Evolutionary conservation across 225 moss, liverwort and hornwort genomes (phyloP).

Genomic region (Neckera pumila): DNA sequence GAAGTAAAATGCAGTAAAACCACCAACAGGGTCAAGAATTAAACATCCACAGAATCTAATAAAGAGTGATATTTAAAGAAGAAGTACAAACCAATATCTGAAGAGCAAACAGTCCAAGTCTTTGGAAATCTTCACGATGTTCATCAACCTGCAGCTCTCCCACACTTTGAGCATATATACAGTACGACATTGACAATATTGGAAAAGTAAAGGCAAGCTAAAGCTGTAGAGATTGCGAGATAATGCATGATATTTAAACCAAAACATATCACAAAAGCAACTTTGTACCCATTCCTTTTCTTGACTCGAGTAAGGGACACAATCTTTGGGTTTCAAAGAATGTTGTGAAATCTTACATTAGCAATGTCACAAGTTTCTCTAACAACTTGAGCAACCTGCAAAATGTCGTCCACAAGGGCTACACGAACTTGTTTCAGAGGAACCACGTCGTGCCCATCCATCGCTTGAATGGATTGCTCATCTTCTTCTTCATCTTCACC

Average conservation of each 20-base stretch:
- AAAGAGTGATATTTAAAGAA: not conserved
- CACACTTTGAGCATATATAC: constrained; percentile 1
- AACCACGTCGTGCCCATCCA: not conserved
- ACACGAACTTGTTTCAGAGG: constrained; percentile 17
- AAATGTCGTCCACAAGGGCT: constrained; percentile 30
- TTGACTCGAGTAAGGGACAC: not conserved
- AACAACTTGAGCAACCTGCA: constrained; percentile 28
- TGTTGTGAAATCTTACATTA: constrained; percentile 7
- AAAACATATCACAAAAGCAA: not conserved
- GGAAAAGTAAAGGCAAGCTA: not conserved
- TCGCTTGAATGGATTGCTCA: not conserved
- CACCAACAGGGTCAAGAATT: not conserved
- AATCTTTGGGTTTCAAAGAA: not conserved
- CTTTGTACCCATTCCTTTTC: not conserved
- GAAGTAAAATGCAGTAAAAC: not conserved
- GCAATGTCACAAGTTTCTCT: constrained; percentile 7
- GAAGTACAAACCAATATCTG: constrained; percentile 57
- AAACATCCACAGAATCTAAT: not conserved
- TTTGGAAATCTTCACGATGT: constrained; percentile 31
- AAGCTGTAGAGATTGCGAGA: not conserved
- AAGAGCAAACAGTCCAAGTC: constrained; percentile 53
- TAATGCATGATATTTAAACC: not conserved
- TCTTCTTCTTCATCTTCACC: not conserved
- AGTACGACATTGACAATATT: not conserved
- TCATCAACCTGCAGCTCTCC: constrained; percentile 37